A percentile compares a stretch with the other conserved stretches of the same genome.
Evolutionary conservation across 2,329 filamentous ascomycete species (phyloP).

Genomic region (Pseudogymnoascus pannorum): DNA sequence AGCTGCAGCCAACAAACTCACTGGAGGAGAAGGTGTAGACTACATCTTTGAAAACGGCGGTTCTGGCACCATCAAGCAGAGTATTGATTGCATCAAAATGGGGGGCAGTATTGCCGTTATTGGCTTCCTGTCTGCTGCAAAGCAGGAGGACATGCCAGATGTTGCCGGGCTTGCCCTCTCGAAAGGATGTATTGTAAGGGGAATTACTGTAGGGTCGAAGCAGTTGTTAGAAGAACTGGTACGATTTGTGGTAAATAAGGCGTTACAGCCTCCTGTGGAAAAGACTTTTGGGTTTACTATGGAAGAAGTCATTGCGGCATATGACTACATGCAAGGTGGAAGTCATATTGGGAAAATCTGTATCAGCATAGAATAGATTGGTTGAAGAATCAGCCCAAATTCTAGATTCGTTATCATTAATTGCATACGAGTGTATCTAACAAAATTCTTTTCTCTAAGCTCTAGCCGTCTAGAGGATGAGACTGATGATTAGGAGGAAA

Average conservation of each 20-base stretch:
- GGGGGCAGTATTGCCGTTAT: slow-evolving; percentile 41
- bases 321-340: slow-evolving; percentile 21
- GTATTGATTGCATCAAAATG: slow-evolving; percentile 37
- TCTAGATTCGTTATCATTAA: no score
- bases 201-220: slow-evolving; percentile 31
- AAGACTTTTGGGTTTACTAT: slow-evolving; percentile 29
- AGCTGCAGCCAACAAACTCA: slow-evolving; percentile 44
- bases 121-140: slow-evolving; percentile 31
- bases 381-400: no score
- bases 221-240: slow-evolving; percentile 31
- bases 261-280: slow-evolving; percentile 28
- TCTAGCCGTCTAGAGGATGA: no score
- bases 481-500: no score
- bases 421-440: no score
- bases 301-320: slow-evolving; percentile 26
- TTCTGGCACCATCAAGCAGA: slow-evolving; percentile 50
- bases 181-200: slow-evolving; percentile 30
- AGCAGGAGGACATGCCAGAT: slow-evolving; percentile 28
- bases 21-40: slow-evolving; percentile 47
- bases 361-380: slow-evolving; percentile 19
- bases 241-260: slow-evolving; percentile 25
- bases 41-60: slow-evolving; percentile 62
- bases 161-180: slow-evolving; percentile 24
- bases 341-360: slow-evolving; percentile 33
- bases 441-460: no score